Percentiles rank a stretch among this genome's conserved stretches.
These are phyloP conservation scores for Podospora sp. DNA, from an alignment of 495 filamentous ascomycete genomes.

Conservation along the genomic window DNA sequence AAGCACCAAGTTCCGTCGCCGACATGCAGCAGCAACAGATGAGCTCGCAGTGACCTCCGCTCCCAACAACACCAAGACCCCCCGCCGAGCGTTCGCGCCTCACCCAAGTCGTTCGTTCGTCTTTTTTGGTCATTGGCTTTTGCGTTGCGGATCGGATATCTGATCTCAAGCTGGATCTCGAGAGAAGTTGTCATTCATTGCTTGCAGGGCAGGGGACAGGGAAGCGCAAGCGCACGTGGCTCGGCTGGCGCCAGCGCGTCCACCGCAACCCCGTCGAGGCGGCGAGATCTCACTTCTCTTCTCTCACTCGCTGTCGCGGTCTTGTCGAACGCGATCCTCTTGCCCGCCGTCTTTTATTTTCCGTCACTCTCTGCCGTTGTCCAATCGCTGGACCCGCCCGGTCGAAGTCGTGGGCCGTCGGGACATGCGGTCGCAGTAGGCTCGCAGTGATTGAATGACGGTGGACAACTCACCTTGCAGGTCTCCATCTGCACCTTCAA, in stretches of 20 bases:
- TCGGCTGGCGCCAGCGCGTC: conserved; percentile 18
- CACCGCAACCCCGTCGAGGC: not conserved
- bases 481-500: conserved; percentile 45
- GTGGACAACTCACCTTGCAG: conserved; percentile 56
- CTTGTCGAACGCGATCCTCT: not conserved
- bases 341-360: conserved; percentile 1
- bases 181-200: not conserved
- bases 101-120: conserved; percentile 18
- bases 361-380: not conserved
- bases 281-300: conserved; percentile 17
- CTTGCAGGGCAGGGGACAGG: conserved; percentile 8
- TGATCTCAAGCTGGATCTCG: conserved; percentile 7
- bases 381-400: conserved; percentile 13
- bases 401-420: conserved; percentile 8
- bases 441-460: conserved; percentile 31
- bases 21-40: too few species aligned
- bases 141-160: not conserved
- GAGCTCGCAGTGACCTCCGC: not conserved
- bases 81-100: not conserved
- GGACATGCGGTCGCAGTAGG: conserved; percentile 5
- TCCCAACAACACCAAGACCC: conserved; percentile 1
- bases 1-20: not conserved
- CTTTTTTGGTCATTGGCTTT: not conserved
- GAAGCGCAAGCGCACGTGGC: conserved; percentile 17
- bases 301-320: conserved; percentile 8